phyloP scores from a whole-genome alignment of 2,329 filamentous ascomycete species.

The Amauroascus verrucosus region DNA sequence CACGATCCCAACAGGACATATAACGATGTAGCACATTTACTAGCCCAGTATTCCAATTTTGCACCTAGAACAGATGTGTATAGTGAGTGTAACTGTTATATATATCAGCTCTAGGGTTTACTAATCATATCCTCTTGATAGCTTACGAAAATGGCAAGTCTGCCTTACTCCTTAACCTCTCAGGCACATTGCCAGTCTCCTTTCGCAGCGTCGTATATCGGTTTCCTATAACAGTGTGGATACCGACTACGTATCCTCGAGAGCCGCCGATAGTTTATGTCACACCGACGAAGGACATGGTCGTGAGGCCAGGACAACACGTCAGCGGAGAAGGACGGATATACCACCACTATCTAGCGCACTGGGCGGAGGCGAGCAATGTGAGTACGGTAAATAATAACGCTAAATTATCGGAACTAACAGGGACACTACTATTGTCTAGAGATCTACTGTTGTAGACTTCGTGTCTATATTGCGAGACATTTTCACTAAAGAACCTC shows the following conservation, averaged over 20 bases:
- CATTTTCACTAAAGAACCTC: slow-evolving; percentile 89
- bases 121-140: slow-evolving; percentile 28
- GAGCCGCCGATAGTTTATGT: slow-evolving; percentile 83
- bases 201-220: slow-evolving; percentile 84
- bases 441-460: slow-evolving; percentile 75
- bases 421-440: slow-evolving; percentile 10
- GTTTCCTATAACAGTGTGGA: slow-evolving; percentile 86
- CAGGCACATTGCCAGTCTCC: slow-evolving; percentile 78
- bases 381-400: slow-evolving; percentile 44
- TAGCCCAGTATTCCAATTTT: slow-evolving; percentile 69
- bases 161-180: slow-evolving; percentile 73
- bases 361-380: slow-evolving; percentile 85
- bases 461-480: slow-evolving; percentile 73
- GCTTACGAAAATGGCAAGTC: slow-evolving; percentile 82
- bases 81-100: slow-evolving; percentile 50
- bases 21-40: slow-evolving; percentile 73
- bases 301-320: slow-evolving; percentile 84
- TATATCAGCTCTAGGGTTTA: no score
- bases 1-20: slow-evolving; percentile 87
- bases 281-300: slow-evolving; percentile 76
- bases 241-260: slow-evolving; percentile 79
- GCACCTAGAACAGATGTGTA: slow-evolving; percentile 87
- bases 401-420: background rate
- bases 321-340: slow-evolving; percentile 86
- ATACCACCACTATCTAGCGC: slow-evolving; percentile 89